Evolutionary conservation across 441 rosid genomes (phyloP).

Genomic region (Euphorbia schlechtendalii): DNA sequence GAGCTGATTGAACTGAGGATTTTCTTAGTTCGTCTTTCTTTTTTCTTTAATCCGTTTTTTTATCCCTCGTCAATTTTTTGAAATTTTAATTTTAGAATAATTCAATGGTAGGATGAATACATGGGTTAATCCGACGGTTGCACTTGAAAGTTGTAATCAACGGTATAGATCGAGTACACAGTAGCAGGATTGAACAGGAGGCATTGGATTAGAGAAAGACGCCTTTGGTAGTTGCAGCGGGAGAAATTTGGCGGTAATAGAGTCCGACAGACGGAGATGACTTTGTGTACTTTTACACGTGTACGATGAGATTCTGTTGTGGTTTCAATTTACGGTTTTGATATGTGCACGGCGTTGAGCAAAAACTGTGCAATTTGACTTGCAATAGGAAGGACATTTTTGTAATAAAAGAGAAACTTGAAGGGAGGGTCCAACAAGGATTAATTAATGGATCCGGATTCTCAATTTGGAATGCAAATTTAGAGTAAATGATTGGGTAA

Average conservation of each 20-base stretch:
- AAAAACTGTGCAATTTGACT: too few species aligned
- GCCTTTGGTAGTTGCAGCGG: background rate
- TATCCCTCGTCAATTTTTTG: conserved; percentile 31
- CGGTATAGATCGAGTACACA: conserved; percentile 26
- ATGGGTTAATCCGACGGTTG: conserved; percentile 32
- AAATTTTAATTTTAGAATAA: conserved; percentile 29
- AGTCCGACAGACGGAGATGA: too few species aligned
- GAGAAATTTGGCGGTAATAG: too few species aligned
- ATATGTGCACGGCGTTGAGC: too few species aligned
- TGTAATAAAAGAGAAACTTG: too few species aligned
- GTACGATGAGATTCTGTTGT: conserved; percentile 12
- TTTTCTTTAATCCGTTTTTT: background rate
- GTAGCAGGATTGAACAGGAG: background rate
- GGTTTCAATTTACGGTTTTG: background rate
- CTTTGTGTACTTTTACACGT: conserved; percentile 22
- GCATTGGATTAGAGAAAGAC: conserved; percentile 25
- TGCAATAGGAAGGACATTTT: too few species aligned
- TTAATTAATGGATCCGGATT: too few species aligned
- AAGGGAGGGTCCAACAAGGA: too few species aligned
- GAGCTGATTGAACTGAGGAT: too few species aligned
- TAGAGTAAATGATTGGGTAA: too few species aligned
- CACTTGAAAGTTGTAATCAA: conserved; percentile 30
- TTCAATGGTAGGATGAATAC: conserved; percentile 8
- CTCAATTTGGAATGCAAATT: too few species aligned
- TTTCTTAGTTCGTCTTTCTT: too few species aligned